Percentiles rank a stretch among this genome's conserved stretches.
Conservation (phyloP, 352 stramenopile species). For the Peronospora destructor region DNA sequence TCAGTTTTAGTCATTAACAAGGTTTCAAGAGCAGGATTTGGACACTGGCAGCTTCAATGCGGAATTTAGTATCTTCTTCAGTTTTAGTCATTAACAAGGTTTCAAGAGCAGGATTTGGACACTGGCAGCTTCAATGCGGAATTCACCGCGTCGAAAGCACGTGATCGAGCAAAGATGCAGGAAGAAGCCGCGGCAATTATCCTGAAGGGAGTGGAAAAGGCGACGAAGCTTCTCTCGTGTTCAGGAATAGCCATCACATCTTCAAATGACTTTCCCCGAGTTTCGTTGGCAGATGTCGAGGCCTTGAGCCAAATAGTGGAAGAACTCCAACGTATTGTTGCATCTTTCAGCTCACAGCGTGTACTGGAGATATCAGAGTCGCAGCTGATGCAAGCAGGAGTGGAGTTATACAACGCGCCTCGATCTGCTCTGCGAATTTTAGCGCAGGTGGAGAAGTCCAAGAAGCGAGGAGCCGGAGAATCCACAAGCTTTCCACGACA, state of each 20-base stretch:
- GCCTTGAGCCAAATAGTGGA: conserved; percentile 13
- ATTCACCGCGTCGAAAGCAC: conserved; percentile 12
- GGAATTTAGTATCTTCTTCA: background rate
- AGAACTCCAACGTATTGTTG: conserved; percentile 30
- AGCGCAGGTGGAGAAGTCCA: conserved; percentile 15
- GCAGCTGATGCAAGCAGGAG: conserved; percentile 50
- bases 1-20: background rate
- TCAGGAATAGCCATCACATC: background rate
- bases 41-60: no score
- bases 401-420: conserved; percentile 66
- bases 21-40: conserved; percentile 3
- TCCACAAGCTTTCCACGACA: conserved; percentile 18
- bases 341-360: conserved; percentile 16
- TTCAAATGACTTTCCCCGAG: background rate
- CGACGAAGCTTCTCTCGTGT: conserved; percentile 14
- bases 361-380: conserved; percentile 25
- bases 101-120: no score
- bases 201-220: conserved; percentile 16
- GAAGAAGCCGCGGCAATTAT: conserved; percentile 16
- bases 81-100: background rate
- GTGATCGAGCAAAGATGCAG: conserved; percentile 3
- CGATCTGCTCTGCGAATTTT: conserved; percentile 35
- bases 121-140: conserved; percentile 15
- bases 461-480: background rate
- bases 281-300: conserved; percentile 6